Percentiles rank a stretch among this genome's conserved stretches.
These are phyloP conservation scores for Nicotiana benthamiana DNA, from an alignment of 257 asterid species.

Conservation along the genomic window DNA sequence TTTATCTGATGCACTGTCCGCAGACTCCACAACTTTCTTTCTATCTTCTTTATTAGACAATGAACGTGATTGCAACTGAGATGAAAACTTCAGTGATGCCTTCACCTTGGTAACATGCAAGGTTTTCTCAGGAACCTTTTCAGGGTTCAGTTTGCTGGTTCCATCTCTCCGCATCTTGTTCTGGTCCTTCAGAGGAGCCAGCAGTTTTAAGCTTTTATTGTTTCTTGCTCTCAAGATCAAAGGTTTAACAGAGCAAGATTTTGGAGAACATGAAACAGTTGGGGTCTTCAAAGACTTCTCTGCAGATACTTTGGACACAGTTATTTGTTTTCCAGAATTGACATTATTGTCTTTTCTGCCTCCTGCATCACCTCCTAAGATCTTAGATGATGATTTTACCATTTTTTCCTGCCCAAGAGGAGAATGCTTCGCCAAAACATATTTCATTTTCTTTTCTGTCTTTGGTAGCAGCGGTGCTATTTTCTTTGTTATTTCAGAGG, in stretches of 20 bases:
- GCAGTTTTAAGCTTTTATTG: conserved; percentile 23
- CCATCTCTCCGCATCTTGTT: conserved; percentile 20
- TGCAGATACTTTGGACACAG: conserved; percentile 22
- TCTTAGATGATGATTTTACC: conserved; percentile 20
- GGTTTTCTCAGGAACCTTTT: conserved; percentile 45
- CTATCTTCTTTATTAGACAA: conserved; percentile 28
- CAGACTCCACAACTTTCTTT: not conserved
- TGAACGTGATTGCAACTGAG: conserved; percentile 19
- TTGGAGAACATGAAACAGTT: conserved; percentile 27
- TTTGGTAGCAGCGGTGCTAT: conserved; percentile 27
- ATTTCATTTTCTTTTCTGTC: conserved; percentile 24
- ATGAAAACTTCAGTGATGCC: conserved; percentile 18
- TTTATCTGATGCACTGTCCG: conserved; percentile 5
- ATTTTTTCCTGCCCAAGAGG: conserved; percentile 20
- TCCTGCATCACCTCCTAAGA: conserved; percentile 28
- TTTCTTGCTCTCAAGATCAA: conserved; percentile 25
- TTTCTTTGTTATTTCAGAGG: conserved; percentile 57
- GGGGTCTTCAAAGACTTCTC: conserved; percentile 26
- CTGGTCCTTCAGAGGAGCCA: conserved; percentile 26
- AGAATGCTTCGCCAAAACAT: conserved; percentile 16
- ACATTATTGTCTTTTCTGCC: conserved; percentile 20
- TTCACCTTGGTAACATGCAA: conserved; percentile 39
- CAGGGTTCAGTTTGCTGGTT: conserved; percentile 18
- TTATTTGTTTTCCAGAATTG: conserved; percentile 15
- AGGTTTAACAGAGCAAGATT: conserved; percentile 21